Percentiles rank a stretch among this genome's conserved stretches.
Evolutionary conservation across 192 early-diverging fungal genomes (phyloP).

Genomic region (Entomortierella lignicola): DNA sequence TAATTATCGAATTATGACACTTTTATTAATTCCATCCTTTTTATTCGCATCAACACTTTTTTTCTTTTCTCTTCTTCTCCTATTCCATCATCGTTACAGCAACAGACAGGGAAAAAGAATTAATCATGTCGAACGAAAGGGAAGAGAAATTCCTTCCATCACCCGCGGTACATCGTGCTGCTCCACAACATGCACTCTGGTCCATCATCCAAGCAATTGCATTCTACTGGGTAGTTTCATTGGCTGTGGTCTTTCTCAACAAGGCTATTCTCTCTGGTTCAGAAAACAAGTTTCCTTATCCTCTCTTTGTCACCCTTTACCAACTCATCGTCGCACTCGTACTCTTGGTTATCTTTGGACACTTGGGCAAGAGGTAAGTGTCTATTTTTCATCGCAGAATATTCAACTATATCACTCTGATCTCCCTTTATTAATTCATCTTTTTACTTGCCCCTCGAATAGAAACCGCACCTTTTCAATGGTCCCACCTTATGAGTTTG

Average conservation of each 20-base stretch:
- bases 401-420: neutral
- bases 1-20: no score
- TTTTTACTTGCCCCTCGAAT: neutral
- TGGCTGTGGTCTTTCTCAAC: conserved; percentile 75
- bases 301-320: conserved; percentile 75
- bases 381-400: neutral
- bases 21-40: no score
- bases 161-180: conserved; percentile 30
- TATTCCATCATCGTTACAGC: neutral
- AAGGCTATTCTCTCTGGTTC: conserved; percentile 71
- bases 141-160: conserved; percentile 43
- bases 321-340: conserved; percentile 69
- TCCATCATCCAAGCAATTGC: conserved; percentile 64
- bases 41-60: neutral
- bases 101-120: neutral
- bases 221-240: conserved; percentile 71
- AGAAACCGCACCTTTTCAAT: conserved; percentile 64
- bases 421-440: neutral
- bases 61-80: neutral
- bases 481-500: conserved; percentile 74
- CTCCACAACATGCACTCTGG: conserved; percentile 37
- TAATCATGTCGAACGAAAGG: conserved; percentile 12
- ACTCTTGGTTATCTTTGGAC: conserved; percentile 65
- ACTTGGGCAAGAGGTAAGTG: conserved; percentile 64
- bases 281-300: conserved; percentile 73